Evolutionary conservation across 257 asterid genomes (phyloP).

Genomic region (Prunella vulgaris): DNA sequence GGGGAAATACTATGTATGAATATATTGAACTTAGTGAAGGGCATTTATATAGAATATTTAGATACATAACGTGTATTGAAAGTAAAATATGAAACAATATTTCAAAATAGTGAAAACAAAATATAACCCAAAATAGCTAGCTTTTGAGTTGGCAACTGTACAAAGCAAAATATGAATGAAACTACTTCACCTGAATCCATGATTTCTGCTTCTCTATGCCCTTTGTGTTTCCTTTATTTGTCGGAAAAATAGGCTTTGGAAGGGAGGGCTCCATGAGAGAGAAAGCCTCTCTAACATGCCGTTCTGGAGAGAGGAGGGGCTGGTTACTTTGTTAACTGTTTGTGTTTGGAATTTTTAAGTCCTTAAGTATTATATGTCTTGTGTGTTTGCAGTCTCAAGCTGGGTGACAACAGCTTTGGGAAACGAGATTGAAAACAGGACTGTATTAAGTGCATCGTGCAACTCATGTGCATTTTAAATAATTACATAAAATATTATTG

Average conservation of each 20-base stretch:
- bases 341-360: too few relatives aligned
- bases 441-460: too few relatives aligned
- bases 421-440: too few relatives aligned
- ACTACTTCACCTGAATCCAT: constrained; percentile 28
- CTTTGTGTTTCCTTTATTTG: background rate
- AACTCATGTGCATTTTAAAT: too few relatives aligned
- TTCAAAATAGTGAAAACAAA: background rate
- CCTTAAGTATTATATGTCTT: too few relatives aligned
- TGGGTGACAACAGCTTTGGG: too few relatives aligned
- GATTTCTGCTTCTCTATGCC: constrained; percentile 6
- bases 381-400: too few relatives aligned
- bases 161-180: constrained; percentile 13
- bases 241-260: constrained; percentile 18
- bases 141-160: constrained; percentile 28
- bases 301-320: background rate
- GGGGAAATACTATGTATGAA: background rate
- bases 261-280: constrained; percentile 16
- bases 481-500: too few relatives aligned
- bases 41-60: background rate
- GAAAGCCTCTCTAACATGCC: background rate
- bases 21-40: background rate
- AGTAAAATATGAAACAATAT: background rate
- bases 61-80: background rate
- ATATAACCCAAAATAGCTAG: background rate
- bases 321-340: background rate